These are phyloP conservation scores for Esteya vermicola DNA, from an alignment of 2,329 filamentous ascomycete species.

Conservation along the genomic window DNA sequence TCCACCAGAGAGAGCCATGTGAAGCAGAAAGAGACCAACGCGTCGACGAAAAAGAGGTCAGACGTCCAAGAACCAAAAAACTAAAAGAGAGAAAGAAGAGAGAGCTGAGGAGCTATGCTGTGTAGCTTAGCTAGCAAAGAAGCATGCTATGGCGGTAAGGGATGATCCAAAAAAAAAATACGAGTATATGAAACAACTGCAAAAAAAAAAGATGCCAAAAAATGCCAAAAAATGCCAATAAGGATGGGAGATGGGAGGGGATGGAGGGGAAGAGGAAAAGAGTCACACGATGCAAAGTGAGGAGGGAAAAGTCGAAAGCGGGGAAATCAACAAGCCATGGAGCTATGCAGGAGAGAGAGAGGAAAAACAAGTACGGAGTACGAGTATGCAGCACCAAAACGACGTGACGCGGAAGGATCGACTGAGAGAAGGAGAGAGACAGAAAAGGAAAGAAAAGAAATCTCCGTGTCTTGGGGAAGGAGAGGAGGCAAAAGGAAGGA, in stretches of 20 bases:
- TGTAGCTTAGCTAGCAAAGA: too few species aligned
- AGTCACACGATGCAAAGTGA: slow-evolving; percentile 1
- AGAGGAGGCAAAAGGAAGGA: not conserved
- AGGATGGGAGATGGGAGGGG: not conserved
- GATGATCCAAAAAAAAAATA: not conserved
- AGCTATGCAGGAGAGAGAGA: too few species aligned
- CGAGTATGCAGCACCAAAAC: too few species aligned
- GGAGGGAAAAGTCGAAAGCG: too few species aligned
- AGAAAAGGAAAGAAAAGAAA: not conserved
- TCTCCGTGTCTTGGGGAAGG: not conserved
- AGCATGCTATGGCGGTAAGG: too few species aligned
- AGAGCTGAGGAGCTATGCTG: too few species aligned
- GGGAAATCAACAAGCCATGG: not conserved
- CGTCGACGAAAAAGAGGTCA: not conserved
- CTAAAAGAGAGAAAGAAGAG: too few species aligned
- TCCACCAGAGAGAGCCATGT: slow-evolving; percentile 24
- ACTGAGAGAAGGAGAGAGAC: too few species aligned
- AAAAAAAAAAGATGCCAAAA: not conserved
- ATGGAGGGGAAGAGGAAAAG: not conserved
- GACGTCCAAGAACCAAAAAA: not conserved
- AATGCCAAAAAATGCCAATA: not conserved
- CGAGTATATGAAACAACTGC: too few species aligned
- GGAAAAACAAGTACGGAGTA: too few species aligned
- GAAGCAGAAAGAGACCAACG: not conserved
- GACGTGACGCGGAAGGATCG: too few species aligned